Evolutionary conservation across 352 stramenopile species (phyloP), one percentile per base, ranked within the genome.

Genomic region (Globisporangium nodosum): DNA sequence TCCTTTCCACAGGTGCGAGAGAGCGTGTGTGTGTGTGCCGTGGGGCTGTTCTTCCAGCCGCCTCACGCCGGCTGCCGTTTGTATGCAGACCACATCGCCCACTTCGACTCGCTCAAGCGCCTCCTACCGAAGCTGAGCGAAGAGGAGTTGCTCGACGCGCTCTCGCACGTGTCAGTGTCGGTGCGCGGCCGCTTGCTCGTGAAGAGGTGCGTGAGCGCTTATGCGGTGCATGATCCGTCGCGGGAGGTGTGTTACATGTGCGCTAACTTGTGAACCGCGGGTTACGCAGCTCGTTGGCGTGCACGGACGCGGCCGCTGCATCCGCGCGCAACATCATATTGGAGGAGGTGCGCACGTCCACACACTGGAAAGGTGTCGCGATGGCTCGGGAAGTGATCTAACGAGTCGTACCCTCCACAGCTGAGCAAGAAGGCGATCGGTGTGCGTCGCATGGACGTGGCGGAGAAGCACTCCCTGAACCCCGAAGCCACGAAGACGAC

Each of bases 261-360:
- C 8, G 33, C 33, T 27, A 27, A 27, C 24, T 27, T 27, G 24
- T 27, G 24, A 27, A 27, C 24, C 1, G 24, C 1, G 24, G 24
- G 9, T 49, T 12, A 21, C 42, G 30, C 40, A 80, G 72, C 35
- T 48, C 61, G 35, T 64, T 78, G 33, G 63, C 74, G 47, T 84
- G 69, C 52, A 40, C 52, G 18, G 65, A 69, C 56, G 70, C 82
- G 39, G 50, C 62, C 2, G 62, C 60, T 5, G 57, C 66, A 35
- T 58, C 56, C 50, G 64, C 69, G 43, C 73, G 79, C 39, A 70
- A 85, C 52, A 55, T 66, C 49, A 83, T 89, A 58, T 63, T 86
- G 21, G 69, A 78, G 42, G 71, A 81, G 65, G 77, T 87, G 68
- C 31, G 24, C 24, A 27, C 24, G 24, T 27, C 24, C 24, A 27